Percentiles rank a stretch among this genome's conserved stretches.
Evolutionary conservation across 176 grass and related monocot genomes (phyloP).

Genomic region (Metroxylon sagu): DNA sequence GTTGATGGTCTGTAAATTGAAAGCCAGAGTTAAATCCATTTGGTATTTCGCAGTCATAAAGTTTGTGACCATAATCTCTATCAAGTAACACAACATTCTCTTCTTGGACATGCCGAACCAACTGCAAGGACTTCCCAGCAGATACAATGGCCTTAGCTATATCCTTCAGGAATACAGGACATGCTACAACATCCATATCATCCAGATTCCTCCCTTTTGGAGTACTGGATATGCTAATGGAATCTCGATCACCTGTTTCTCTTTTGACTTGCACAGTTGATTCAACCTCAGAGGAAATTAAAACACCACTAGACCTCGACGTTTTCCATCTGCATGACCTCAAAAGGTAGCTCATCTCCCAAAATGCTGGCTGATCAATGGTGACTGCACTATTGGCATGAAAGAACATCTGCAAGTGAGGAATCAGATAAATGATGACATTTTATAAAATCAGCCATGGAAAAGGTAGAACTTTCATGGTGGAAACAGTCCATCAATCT

Average conservation of each 20-base stretch:
- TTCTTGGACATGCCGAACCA: slow-evolving; percentile 64
- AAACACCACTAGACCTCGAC: slow-evolving; percentile 18
- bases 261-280: slow-evolving; percentile 25
- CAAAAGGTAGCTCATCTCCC: slow-evolving; percentile 93
- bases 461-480: not conserved
- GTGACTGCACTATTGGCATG: slow-evolving; percentile 57
- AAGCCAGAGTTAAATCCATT: slow-evolving; percentile 1
- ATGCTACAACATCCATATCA: slow-evolving; percentile 34
- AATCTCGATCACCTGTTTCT: slow-evolving; percentile 37
- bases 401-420: slow-evolving; percentile 73
- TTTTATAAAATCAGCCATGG: not conserved
- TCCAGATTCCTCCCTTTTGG: slow-evolving; percentile 30
- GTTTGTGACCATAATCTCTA: slow-evolving; percentile 9
- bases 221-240: slow-evolving; percentile 11
- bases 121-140: slow-evolving; percentile 93
- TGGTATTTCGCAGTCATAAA: not conserved
- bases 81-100: slow-evolving; percentile 16
- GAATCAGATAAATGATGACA: slow-evolving; percentile 15
- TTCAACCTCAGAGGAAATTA: slow-evolving; percentile 16
- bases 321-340: slow-evolving; percentile 27
- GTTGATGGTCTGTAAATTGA: slow-evolving; percentile 12
- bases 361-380: slow-evolving; percentile 86
- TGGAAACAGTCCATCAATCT: not conserved
- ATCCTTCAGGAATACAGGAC: slow-evolving; percentile 57
- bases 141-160: no score